Percentiles rank a stretch among this genome's conserved stretches.
Evolutionary conservation across 75 land plant genomes (phyloP).

Genomic region (Ceratopteris richardii): DNA sequence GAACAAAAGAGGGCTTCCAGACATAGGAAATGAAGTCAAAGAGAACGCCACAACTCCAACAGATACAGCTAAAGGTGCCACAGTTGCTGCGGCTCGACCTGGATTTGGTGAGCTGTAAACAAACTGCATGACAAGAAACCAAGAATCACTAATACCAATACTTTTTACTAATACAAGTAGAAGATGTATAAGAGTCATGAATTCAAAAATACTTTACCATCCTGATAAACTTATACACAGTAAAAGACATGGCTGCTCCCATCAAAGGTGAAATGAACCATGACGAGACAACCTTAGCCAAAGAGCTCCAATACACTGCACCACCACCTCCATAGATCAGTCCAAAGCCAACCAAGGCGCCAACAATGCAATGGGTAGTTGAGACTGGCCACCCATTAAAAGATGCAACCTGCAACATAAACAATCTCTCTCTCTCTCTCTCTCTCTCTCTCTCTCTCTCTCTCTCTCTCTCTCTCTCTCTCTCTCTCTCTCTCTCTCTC

Average conservation of each 20-base stretch:
- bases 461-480: too few relatives aligned
- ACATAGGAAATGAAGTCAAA: conserved; percentile 68
- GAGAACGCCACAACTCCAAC: conserved; percentile 74
- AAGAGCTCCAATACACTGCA: conserved; percentile 79
- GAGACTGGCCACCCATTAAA: conserved; percentile 97
- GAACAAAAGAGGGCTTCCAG: conserved; percentile 36
- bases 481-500: too few relatives aligned
- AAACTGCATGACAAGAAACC: conserved; percentile 61
- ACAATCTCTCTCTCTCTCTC: too few relatives aligned
- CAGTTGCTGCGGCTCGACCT: conserved; percentile 90
- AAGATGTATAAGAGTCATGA: too few relatives aligned
- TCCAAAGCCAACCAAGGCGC: conserved; percentile 93
- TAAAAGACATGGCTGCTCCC: conserved; percentile 72
- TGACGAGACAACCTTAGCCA: conserved; percentile 70
- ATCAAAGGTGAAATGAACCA: conserved; percentile 88
- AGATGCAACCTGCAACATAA: conserved; percentile 69
- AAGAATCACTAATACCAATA: too few relatives aligned
- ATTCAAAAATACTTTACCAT: too few relatives aligned
- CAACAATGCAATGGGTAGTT: conserved; percentile 95
- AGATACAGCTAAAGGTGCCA: conserved; percentile 84
- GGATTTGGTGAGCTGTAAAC: conserved; percentile 97
- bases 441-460: too few relatives aligned
- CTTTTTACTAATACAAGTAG: too few relatives aligned
- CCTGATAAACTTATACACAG: conserved; percentile 91
- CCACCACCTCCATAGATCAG: conserved; percentile 86